Base-by-base conservation (phyloP, 228 moss, liverwort and hornwort genomes). In the Sphagnum magellanicum region DNA sequence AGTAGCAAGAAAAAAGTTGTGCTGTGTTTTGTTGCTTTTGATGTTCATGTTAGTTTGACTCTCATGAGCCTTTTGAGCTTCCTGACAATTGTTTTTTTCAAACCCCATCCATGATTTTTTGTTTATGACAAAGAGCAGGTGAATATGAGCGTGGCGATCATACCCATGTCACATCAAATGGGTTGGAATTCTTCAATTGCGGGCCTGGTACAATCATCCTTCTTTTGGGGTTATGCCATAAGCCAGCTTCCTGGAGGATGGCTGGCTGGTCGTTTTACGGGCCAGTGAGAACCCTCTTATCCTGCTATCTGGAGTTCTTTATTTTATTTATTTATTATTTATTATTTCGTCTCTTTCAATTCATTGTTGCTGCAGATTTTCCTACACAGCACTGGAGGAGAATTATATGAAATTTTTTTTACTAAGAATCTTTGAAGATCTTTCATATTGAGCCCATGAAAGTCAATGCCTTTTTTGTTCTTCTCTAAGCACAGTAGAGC, bases 191-290 rank as follows among this genome's bases (percentile, higher is more conserved):
- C 97, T 61, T 87, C 97, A 59, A 91, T 84, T 16, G 80, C 93
- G 61, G 97, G 97, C 51, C 75, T 98, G 63, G 90, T 98, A 14
- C 97, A 98, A 71, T 93, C 97, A 17, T 98, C 97, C 11, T 98
- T 98, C 75, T 98, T 98, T 74, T 98, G 97, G 97, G 97, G 97
- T 16, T 98, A 98, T 67, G 83, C 81, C 68, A 8, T 90, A n/a
- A 93, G 93, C 77, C 97, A 98, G 79, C 84, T 98, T 73, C 97
- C 97, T 4, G 97, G 97, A 48, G 97, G 97, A 78, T 98, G 93
- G 87, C 88, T 98, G 48, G 90, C 97, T 13, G 88, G 80, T 61
- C 81, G 77, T 58, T 98, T 81, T 79, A 80, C 91, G 67, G 97
- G 97, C 77, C 88, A 90, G 97, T 97, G 74, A 86, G 32, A 32